Evolutionary conservation across 2,329 filamentous ascomycete genomes (phyloP), one percentile per base, ranked within the genome.

Genomic region (Beauveria sp.): DNA sequence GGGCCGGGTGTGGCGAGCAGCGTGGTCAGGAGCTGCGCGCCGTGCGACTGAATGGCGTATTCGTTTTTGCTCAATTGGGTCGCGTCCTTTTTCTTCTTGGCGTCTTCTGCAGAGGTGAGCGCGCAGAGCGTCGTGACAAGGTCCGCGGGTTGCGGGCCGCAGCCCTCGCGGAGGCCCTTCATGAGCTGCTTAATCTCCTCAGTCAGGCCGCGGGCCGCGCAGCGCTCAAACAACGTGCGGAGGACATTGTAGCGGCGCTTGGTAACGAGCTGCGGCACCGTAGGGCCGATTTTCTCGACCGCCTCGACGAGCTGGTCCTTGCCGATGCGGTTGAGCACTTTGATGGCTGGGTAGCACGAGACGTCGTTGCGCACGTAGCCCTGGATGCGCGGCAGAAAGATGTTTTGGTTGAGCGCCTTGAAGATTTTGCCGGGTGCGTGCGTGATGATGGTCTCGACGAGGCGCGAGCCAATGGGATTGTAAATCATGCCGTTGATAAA

Each of bases 401-500:
- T 84, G 66, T 88, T 86, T 62, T 83, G 85, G 75, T 96, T 93
- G 6, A 99, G 80, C 16, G 85, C 84, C 74, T 96, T 97, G 83
- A 97, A 99, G 40, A 92, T 76, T 74, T 94, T 96, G 48, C 90
- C 92, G 0, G 94, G 92, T 18, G 88, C 85, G 70, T 89, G 83
- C 28, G 86, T 83, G 64, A 97, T 84, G 64, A 99, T 87, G 0
- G 88, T 91, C 76, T 99, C 94, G 24, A 97, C 80, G 2, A 99
- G 80, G 50, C 93, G 88, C 3, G 93, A 97, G 18, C 94, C 94
- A 56, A 97, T 87, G 2, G 89, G 82, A 70, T 97, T 92, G 73
- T 97, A 97, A 28, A 97, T 80, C 70, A 97, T 84, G 61, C 89
- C 87, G 68, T 90, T 92, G 70, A 97, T 83, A 70, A 97, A 96